phyloP scores from a whole-genome alignment of 2,329 filamentous ascomycete species.

The Pseudocercospora macadamiae region DNA sequence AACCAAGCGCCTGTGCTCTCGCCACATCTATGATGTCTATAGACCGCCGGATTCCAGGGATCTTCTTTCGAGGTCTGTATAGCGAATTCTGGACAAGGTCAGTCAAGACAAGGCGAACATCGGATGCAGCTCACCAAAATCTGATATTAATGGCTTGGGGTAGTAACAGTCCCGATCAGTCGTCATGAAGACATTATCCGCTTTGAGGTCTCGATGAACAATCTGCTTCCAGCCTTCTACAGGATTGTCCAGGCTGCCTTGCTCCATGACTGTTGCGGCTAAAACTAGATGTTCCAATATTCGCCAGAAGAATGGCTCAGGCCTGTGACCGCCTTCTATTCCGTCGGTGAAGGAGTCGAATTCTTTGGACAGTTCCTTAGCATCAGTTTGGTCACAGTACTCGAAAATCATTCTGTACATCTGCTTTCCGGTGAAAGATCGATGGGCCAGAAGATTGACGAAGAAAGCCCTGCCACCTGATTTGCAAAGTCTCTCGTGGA shows the following conservation, averaged over 20 bases:
- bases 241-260: constrained; percentile 3
- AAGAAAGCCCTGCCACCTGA: constrained; percentile 1
- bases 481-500: neutral
- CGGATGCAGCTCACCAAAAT: neutral
- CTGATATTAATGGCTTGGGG: neutral
- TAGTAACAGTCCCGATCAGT: neutral
- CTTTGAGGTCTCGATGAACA: neutral
- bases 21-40: no score
- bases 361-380: neutral
- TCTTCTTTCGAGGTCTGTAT: neutral
- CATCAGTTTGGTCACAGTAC: constrained; percentile 1
- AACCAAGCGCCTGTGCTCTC: neutral
- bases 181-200: neutral
- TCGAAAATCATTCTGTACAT: constrained; percentile 1
- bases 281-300: constrained; percentile 10
- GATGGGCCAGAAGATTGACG: neutral
- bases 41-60: neutral
- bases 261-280: constrained; percentile 4
- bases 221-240: constrained; percentile 4
- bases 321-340: neutral
- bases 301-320: constrained; percentile 10
- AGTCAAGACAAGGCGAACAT: neutral
- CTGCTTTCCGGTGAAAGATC: neutral
- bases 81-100: neutral
- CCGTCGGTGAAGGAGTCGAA: no score